phyloP scores from a whole-genome alignment of 768 basidiomycete species.

The Tephrocybe sp. region DNA sequence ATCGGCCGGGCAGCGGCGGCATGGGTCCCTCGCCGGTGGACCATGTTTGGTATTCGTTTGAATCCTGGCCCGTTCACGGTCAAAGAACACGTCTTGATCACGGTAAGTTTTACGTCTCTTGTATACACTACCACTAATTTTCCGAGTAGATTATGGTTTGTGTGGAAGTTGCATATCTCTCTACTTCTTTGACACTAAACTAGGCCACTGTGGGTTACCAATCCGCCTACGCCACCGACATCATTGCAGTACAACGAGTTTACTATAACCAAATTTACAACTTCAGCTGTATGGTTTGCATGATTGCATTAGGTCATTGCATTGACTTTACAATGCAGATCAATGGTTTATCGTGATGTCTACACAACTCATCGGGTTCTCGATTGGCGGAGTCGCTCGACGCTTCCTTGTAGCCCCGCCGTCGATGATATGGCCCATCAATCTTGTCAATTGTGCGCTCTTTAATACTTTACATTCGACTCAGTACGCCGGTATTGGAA shows the following conservation, averaged over 20 bases:
- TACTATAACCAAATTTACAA: constrained; percentile 63
- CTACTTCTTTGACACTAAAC: background rate
- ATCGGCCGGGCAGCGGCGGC: constrained; percentile 59
- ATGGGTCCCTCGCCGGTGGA: constrained; percentile 49
- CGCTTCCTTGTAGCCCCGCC: constrained; percentile 74
- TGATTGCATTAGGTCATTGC: constrained; percentile 4
- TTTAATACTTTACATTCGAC: constrained; percentile 80
- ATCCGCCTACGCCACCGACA: constrained; percentile 72
- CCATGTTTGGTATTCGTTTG: constrained; percentile 60
- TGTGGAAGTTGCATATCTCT: constrained; percentile 23
- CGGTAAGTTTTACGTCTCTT: constrained; percentile 26
- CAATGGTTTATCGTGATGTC: constrained; percentile 75
- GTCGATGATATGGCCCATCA: constrained; percentile 67
- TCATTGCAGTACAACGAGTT: constrained; percentile 65
- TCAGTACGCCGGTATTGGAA: constrained; percentile 61
- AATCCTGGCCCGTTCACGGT: constrained; percentile 79
- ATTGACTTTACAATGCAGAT: constrained; percentile 34
- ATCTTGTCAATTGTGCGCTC: constrained; percentile 67
- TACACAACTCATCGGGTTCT: constrained; percentile 73
- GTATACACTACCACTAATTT: background rate
- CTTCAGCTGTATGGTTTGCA: constrained; percentile 48
- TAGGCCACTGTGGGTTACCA: constrained; percentile 61
- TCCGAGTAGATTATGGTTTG: constrained; percentile 33
- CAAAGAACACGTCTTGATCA: constrained; percentile 72
- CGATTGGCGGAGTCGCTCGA: constrained; percentile 68